Evolutionary conservation across 345 rosid species (phyloP), one percentile per base, ranked within the genome.

Genomic region (Heritiera fomes): DNA sequence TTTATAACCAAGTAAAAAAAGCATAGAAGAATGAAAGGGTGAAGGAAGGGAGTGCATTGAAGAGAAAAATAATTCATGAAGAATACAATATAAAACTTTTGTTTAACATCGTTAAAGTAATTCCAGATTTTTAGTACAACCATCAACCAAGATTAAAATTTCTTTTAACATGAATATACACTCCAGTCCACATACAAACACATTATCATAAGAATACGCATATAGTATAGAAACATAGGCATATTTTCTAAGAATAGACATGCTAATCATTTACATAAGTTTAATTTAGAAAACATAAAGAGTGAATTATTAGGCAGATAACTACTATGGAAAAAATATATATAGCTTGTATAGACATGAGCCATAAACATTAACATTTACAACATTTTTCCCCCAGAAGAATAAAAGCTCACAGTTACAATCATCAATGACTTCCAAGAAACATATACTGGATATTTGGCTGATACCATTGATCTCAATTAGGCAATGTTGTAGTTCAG

Each of bases 51-150:
- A 17, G 49, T 49, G 41, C 63, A 53, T 38, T 73, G 17, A 73
- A 53, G 32, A 73, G 76, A 55, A 73, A 69, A 70, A 70, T 28
- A 72, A 18, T 72, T 32, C 46, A 71, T 13, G 47, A 38, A 50
- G 47, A 53, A 71, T 34, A 52, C 6, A 0, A 23, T 23, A 23
- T 23, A 23, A 23, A 23, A 23, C 28, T 23, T 23, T 23, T 23
- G 28, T 23, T 23, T 23, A 23, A 23, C 28, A 23, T 23, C 28
- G 28, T 23, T 23, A 23, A 23, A 5, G 30, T 68, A 28, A 47
- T 34, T 47, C 56, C 12, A 13, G 3, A 71, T 71, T 14, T 23
- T 50, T 2, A 50, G 18, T 17, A 49, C 59, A 50, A 50, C 60
- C 58, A 13, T 14, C 46, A 52, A 8, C 46, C 20, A 15, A 50